Evolutionary conservation across 2,329 filamentous ascomycete genomes (phyloP).

Genomic region (Diaporthe ilicicola): DNA sequence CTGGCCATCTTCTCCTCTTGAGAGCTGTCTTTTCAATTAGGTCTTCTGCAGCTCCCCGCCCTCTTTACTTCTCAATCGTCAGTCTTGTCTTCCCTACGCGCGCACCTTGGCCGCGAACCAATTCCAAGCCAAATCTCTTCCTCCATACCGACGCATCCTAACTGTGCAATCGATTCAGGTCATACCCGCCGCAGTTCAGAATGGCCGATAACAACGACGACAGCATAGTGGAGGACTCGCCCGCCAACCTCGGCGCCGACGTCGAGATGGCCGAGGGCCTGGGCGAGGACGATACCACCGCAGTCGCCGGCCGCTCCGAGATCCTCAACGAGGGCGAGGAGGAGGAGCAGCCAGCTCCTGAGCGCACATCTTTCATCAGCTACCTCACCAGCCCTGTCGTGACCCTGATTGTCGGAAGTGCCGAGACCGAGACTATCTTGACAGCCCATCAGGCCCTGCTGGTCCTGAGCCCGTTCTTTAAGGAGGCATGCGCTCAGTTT

Average conservation of each 20-base stretch:
- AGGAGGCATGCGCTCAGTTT: constrained; percentile 68
- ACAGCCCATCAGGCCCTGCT: constrained; percentile 84
- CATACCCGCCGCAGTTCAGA: constrained; percentile 35
- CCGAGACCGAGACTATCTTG: constrained; percentile 68
- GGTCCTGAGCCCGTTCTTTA: constrained; percentile 77
- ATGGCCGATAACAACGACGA: constrained; percentile 41
- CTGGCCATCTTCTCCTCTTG: neutral
- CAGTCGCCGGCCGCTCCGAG: constrained; percentile 36
- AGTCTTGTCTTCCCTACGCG: neutral
- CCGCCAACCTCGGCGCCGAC: constrained; percentile 44
- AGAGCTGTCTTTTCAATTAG: neutral
- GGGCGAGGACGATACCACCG: constrained; percentile 34
- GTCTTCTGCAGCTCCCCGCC: neutral
- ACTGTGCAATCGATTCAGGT: neutral
- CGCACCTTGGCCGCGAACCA: neutral
- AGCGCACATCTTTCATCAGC: constrained; percentile 58
- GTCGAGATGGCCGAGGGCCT: constrained; percentile 44
- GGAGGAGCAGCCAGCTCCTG: constrained; percentile 39
- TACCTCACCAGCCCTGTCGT: constrained; percentile 77
- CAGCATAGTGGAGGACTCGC: constrained; percentile 45
- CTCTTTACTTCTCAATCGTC: neutral
- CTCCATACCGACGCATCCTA: neutral
- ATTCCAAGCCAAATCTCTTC: neutral
- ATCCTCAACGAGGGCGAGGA: constrained; percentile 49
- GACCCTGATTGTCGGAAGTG: constrained; percentile 70